Evolutionary conservation across 495 filamentous ascomycete species (phyloP).

Genomic region (Letharia lupina): DNA sequence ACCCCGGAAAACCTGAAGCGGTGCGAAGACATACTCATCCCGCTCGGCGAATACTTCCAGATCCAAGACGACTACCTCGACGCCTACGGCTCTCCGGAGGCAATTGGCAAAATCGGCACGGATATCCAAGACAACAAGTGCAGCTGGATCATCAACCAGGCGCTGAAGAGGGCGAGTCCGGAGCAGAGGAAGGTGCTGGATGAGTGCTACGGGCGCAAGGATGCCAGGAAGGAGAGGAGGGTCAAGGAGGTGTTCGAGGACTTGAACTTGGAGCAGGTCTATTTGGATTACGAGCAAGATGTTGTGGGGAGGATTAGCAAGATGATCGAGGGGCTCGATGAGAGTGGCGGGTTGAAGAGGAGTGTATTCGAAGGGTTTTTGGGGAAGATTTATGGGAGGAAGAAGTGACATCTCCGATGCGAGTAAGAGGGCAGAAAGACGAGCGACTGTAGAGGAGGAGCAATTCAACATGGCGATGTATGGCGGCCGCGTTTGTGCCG

Average conservation of each 20-base stretch:
- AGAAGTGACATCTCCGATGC: conserved; percentile 40
- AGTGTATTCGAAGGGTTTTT: conserved; percentile 84
- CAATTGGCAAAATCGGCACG: conserved; percentile 96
- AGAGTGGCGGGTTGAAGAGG: conserved; percentile 79
- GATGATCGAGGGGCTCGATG: conserved; percentile 73
- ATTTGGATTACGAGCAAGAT: conserved; percentile 83
- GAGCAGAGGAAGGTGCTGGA: conserved; percentile 68
- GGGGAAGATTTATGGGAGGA: conserved; percentile 93
- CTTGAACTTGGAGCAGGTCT: conserved; percentile 68
- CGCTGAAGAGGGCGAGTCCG: conserved; percentile 62
- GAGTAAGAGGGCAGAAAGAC: background rate
- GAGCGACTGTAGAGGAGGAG: background rate
- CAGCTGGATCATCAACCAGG: conserved; percentile 94
- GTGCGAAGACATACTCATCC: conserved; percentile 85
- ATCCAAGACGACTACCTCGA: conserved; percentile 98
- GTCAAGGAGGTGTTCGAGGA: conserved; percentile 86
- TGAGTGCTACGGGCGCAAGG: conserved; percentile 60
- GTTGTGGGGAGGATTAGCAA: conserved; percentile 61
- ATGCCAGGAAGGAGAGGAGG: conserved; percentile 64
- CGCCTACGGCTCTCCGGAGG: conserved; percentile 82
- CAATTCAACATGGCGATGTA: background rate
- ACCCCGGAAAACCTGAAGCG: conserved; percentile 76
- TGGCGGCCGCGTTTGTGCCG: background rate
- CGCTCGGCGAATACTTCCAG: conserved; percentile 99
- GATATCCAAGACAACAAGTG: conserved; percentile 99